Base-by-base conservation (phyloP, 306 rosid genomes). In the Citrullus colocynthis region DNA sequence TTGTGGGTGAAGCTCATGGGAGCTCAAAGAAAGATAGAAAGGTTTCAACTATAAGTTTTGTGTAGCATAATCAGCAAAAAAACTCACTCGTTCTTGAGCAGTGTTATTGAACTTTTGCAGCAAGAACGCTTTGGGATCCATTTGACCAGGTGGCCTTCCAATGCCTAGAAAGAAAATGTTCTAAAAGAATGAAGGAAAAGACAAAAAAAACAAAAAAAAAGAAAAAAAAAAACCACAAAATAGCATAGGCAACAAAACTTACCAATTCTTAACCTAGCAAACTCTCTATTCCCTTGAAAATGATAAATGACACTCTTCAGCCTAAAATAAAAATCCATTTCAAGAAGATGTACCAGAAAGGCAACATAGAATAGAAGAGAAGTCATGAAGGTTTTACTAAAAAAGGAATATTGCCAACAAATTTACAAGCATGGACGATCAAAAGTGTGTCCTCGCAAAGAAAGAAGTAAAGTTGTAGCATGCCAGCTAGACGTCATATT, bases 121-220 rank as follows among this genome's bases (percentile, higher is more conserved):
- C 88, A 95, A 82, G 85, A 89, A 95, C 48, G 97, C 99, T 82
- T 95, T 92, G 52, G 99, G 97, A 85, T 95, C 99, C 99, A 95
- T 95, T 87, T 92, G 97, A 74, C 97, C 98, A 42, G 99, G 96
- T 75, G 97, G 97, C 82, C 86, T 88, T 56, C 96, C 99, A 52
- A 92, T 95, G 77, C 97, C 99, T 92, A 62, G 21, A 39, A 74
- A 74, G 63, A 58, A 42, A 79, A 78, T 12, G 69, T 18, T 59
- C 63, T 16, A 58, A 24, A 24, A 75, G 42, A n/a, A 18, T 16
- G 41, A 32, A 49, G 81, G 61, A 20, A 0, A 17, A 15, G 1
- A 24, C 0, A 24, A 24, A 24, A 24, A 24, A 24, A 24, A 24
- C 0, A 24, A 24, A 24, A 24, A 24, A 24, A 24, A 24, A 24